phyloP scores from a whole-genome alignment of 2,329 filamentous ascomycete genomes.

The Macrophomina pseudophaseolina region DNA sequence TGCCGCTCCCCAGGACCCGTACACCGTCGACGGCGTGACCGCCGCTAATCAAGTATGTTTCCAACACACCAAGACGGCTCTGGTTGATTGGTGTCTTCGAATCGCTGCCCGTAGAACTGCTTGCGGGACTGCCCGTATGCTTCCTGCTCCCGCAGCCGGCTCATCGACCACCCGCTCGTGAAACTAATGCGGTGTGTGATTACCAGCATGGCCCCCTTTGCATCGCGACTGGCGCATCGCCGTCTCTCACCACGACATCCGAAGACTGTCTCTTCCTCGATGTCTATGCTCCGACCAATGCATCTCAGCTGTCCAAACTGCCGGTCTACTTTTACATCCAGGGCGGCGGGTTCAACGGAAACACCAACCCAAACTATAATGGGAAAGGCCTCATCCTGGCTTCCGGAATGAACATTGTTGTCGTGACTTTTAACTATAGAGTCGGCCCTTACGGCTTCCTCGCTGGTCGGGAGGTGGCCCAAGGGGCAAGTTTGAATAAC shows the following conservation, averaged over 20 bases:
- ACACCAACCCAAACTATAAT: conserved; percentile 59
- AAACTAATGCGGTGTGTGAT: background rate
- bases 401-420: conserved; percentile 64
- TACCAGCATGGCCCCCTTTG: conserved; percentile 23
- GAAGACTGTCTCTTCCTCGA: conserved; percentile 76
- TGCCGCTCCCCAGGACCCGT: conserved; percentile 68
- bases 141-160: background rate
- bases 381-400: conserved; percentile 66
- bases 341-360: conserved; percentile 53
- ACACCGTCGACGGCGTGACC: conserved; percentile 51
- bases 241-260: conserved; percentile 32
- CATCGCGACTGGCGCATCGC: conserved; percentile 19
- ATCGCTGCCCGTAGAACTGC: background rate
- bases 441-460: conserved; percentile 77
- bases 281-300: conserved; percentile 64
- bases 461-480: conserved; percentile 59
- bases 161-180: background rate
- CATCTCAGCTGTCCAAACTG: conserved; percentile 56
- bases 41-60: conserved; percentile 59
- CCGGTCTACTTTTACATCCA: conserved; percentile 69
- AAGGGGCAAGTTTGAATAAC: conserved; percentile 64
- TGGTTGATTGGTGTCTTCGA: background rate
- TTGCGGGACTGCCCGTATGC: background rate
- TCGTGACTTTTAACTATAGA: conserved; percentile 77
- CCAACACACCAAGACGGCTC: background rate